Conservation (phyloP, 108 stramenopile species). For the Nannochloropsis oceanica region DNA sequence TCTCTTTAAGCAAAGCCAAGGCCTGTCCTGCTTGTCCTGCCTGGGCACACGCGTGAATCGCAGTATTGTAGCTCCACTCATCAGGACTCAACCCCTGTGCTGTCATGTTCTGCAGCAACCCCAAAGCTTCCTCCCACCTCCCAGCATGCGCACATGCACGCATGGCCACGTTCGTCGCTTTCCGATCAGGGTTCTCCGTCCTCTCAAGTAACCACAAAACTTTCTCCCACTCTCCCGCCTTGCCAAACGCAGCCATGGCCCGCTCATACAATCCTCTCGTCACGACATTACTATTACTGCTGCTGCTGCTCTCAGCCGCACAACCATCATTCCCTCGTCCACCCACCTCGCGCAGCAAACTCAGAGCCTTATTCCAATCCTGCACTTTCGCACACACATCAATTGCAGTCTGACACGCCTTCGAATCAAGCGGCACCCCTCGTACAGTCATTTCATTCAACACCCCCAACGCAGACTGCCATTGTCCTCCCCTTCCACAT, state of each 20-base stretch:
- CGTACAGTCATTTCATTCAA: constrained; percentile 19
- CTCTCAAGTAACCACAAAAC: constrained; percentile 1
- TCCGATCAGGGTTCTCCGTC: background rate
- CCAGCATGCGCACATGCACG: constrained; percentile 20
- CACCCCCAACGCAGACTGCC: constrained; percentile 4
- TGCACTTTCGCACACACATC: constrained; percentile 17
- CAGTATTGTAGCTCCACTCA: constrained; percentile 6
- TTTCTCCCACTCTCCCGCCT: constrained; percentile 17
- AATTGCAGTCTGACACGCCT: constrained; percentile 6
- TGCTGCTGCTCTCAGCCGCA: background rate
- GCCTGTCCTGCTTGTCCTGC: background rate
- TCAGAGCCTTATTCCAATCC: background rate
- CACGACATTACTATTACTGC: background rate
- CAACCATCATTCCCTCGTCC: background rate
- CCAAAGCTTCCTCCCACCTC: constrained; percentile 15
- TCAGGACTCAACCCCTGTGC: background rate
- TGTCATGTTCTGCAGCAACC: constrained; percentile 12
- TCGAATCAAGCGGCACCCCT: background rate
- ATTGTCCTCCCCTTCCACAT: constrained; percentile 7
- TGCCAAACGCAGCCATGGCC: constrained; percentile 6
- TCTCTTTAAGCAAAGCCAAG: background rate
- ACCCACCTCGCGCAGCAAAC: constrained; percentile 1
- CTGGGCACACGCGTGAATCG: constrained; percentile 8
- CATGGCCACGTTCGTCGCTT: constrained; percentile 1
- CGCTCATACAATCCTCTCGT: background rate